A percentile compares a stretch with the other conserved stretches of the same genome.
Conservation (phyloP, 192 early-diverging fungal species). For the Coemansia sp. region DNA sequence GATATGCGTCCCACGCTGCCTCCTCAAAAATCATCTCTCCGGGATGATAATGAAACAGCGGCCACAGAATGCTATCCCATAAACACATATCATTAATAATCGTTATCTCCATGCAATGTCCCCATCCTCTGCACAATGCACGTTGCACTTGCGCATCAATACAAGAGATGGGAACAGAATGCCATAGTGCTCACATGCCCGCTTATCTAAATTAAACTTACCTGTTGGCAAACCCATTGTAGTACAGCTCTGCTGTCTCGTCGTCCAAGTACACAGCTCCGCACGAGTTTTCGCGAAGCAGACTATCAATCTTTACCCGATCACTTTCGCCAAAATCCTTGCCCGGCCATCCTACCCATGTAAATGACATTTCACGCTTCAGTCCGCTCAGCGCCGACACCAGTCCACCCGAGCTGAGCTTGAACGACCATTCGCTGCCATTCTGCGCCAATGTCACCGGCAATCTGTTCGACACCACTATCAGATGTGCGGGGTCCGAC, state of each 20-base stretch:
- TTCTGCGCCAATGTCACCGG: slow-evolving; percentile 77
- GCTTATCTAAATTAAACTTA: slow-evolving; percentile 9
- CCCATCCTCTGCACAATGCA: slow-evolving; percentile 1
- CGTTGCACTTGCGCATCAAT: background rate
- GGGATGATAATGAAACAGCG: slow-evolving; percentile 99
- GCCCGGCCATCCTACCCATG: slow-evolving; percentile 99
- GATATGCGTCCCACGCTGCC: slow-evolving; percentile 93
- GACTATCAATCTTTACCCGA: slow-evolving; percentile 63
- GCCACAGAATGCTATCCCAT: slow-evolving; percentile 87
- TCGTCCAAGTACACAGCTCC: slow-evolving; percentile 94
- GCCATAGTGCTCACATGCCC: background rate
- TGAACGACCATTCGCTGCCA: slow-evolving; percentile 63
- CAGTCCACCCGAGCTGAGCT: slow-evolving; percentile 92
- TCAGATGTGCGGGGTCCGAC: slow-evolving; percentile 57
- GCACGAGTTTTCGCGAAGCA: slow-evolving; percentile 80
- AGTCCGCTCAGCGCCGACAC: slow-evolving; percentile 93
- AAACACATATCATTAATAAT: background rate
- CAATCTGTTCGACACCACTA: slow-evolving; percentile 95
- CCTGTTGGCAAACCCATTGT: slow-evolving; percentile 97
- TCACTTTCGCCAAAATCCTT: slow-evolving; percentile 83
- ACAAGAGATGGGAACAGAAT: background rate
- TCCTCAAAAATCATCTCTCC: slow-evolving; percentile 97
- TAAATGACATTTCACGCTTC: slow-evolving; percentile 93
- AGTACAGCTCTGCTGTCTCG: slow-evolving; percentile 91
- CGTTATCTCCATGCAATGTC: background rate